Conservation (phyloP, 177 flowering plant species). For the Vitis hybrid region DNA sequence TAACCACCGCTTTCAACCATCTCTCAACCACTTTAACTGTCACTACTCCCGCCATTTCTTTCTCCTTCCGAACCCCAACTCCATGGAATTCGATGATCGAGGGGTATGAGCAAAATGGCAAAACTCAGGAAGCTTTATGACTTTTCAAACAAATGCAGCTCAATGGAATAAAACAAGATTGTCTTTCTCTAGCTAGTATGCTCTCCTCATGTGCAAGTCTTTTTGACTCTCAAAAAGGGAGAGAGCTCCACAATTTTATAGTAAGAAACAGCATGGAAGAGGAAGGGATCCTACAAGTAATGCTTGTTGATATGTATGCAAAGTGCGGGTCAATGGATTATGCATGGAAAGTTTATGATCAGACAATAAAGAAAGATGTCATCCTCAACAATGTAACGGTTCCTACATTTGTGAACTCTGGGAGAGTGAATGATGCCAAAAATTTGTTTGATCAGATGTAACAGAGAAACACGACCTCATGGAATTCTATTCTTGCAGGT, state of each 20-base stretch:
- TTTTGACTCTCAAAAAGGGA: constrained; percentile 18
- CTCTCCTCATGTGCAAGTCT: constrained; percentile 20
- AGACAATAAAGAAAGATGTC: constrained; percentile 19
- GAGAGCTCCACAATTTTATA: constrained; percentile 26
- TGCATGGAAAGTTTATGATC: constrained; percentile 20
- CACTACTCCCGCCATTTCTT: background rate
- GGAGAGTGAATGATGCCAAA: constrained; percentile 21
- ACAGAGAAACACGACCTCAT: constrained; percentile 30
- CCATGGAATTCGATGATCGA: constrained; percentile 31
- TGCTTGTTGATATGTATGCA: constrained; percentile 33
- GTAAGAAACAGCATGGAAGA: constrained; percentile 26
- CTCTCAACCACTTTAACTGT: constrained; percentile 17
- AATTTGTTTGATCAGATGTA: constrained; percentile 23
- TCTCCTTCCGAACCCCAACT: constrained; percentile 12
- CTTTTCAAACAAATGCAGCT: constrained; percentile 28
- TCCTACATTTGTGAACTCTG: constrained; percentile 19
- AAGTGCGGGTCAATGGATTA: constrained; percentile 22
- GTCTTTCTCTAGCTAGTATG: constrained; percentile 26
- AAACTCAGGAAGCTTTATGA: constrained; percentile 18
- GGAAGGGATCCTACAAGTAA: constrained; percentile 15
- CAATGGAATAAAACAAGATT: constrained; percentile 27
- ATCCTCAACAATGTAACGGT: constrained; percentile 27
- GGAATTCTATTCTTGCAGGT: constrained; percentile 29
- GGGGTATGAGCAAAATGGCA: constrained; percentile 24
- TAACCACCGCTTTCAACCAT: constrained; percentile 1